These are phyloP conservation scores for Penicillium tannophilum DNA, from an alignment of 495 filamentous ascomycete genomes.

Conservation along the genomic window DNA sequence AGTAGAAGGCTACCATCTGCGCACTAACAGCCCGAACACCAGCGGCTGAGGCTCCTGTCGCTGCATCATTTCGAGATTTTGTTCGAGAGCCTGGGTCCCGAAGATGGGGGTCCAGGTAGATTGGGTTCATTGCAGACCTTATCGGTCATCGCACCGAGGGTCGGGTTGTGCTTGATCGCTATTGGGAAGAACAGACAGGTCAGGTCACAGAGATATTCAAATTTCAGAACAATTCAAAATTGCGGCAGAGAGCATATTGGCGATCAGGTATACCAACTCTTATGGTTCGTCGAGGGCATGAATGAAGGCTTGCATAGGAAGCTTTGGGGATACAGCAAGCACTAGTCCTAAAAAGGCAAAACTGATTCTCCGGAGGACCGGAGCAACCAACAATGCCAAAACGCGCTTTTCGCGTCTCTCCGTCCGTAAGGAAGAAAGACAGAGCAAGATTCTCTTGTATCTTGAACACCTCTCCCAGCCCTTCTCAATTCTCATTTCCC, in stretches of 20 bases:
- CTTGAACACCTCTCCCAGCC: slow-evolving; percentile 3
- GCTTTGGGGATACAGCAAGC: background rate
- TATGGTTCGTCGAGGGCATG: background rate
- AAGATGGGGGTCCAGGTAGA: slow-evolving; percentile 23
- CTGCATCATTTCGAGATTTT: slow-evolving; percentile 65
- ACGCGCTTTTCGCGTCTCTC: slow-evolving; percentile 37
- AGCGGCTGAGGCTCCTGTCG: slow-evolving; percentile 74
- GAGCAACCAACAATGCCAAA: slow-evolving; percentile 17
- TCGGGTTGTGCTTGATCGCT: background rate
- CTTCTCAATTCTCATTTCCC: slow-evolving; percentile 9
- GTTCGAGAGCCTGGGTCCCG: slow-evolving; percentile 25
- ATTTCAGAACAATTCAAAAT: background rate
- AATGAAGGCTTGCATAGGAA: background rate
- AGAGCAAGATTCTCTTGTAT: background rate
- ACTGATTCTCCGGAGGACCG: slow-evolving; percentile 24
- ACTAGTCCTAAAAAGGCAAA: slow-evolving; percentile 27
- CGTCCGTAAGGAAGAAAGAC: slow-evolving; percentile 7
- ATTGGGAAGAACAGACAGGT: background rate
- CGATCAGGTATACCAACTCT: background rate
- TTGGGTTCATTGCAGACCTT: slow-evolving; percentile 21
- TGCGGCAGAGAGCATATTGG: background rate
- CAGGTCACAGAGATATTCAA: background rate
- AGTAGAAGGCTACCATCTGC: slow-evolving; percentile 83
- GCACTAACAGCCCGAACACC: slow-evolving; percentile 77
- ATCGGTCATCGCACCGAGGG: slow-evolving; percentile 7